Percentiles rank a stretch among this genome's conserved stretches.
phyloP scores from a whole-genome alignment of 805 yeast species.

The Clavispora fructus region DNA sequence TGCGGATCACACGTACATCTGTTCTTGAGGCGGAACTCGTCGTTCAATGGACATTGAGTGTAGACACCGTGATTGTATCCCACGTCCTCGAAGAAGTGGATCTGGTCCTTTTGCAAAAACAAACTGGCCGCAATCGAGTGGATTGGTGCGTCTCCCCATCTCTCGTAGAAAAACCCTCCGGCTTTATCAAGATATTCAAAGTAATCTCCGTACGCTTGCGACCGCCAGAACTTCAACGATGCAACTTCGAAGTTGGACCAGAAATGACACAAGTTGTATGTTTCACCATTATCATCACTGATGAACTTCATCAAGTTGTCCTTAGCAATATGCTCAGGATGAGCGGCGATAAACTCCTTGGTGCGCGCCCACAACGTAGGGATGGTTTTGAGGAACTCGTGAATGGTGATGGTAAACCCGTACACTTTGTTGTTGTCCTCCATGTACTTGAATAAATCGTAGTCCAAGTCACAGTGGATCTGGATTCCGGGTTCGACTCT shows the following conservation, averaged over 20 bases:
- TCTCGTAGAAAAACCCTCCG: slow-evolving; percentile 80
- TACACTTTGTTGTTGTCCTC: slow-evolving; percentile 16
- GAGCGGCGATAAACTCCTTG: slow-evolving; percentile 14
- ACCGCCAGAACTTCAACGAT: slow-evolving; percentile 63
- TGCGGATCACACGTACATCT: slow-evolving; percentile 32
- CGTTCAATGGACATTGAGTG: slow-evolving; percentile 49
- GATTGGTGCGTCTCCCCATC: slow-evolving; percentile 96
- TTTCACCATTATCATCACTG: slow-evolving; percentile 1
- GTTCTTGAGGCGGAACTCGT: slow-evolving; percentile 17
- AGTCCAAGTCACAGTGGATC: slow-evolving; percentile 20
- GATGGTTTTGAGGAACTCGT: slow-evolving; percentile 18
- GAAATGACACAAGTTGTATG: slow-evolving; percentile 4
- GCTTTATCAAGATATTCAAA: slow-evolving; percentile 57
- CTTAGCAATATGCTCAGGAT: slow-evolving; percentile 13
- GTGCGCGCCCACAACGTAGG: slow-evolving; percentile 19
- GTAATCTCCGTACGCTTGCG: slow-evolving; percentile 50
- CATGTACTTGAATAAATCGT: slow-evolving; percentile 22
- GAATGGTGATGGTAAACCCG: slow-evolving; percentile 21
- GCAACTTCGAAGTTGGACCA: slow-evolving; percentile 81
- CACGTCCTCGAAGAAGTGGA: slow-evolving; percentile 69
- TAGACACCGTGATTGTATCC: slow-evolving; percentile 76
- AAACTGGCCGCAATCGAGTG: slow-evolving; percentile 72
- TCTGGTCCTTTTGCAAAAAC: slow-evolving; percentile 48
- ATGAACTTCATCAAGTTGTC: slow-evolving; percentile 11
- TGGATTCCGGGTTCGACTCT: slow-evolving; percentile 19